These are phyloP conservation scores for Nicotiana paniculata DNA, from an alignment of 257 asterid genomes.

Conservation along the genomic window DNA sequence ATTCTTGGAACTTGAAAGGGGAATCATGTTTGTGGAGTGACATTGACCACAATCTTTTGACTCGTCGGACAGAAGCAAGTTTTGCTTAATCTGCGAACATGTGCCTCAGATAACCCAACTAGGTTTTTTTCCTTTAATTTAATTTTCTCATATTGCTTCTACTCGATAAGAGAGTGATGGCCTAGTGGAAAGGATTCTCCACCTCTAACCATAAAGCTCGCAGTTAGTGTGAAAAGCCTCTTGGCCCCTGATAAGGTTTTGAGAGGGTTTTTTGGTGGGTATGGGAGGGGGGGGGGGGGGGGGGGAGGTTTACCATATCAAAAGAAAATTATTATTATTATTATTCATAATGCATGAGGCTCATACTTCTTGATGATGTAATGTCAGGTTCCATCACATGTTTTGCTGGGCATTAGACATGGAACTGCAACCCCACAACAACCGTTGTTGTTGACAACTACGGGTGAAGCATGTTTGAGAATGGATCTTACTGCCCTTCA, in stretches of 20 bases:
- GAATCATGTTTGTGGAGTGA: background rate
- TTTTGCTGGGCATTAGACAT: conserved; percentile 38
- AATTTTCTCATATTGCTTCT: background rate
- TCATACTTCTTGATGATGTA: background rate
- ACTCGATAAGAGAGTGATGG: background rate
- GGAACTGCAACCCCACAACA: conserved; percentile 27
- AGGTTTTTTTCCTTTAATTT: background rate
- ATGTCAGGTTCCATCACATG: conserved; percentile 60
- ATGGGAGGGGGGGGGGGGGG: background rate
- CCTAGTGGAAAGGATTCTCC: background rate
- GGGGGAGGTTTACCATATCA: background rate
- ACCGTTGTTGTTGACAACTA: conserved; percentile 34
- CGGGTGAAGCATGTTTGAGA: conserved; percentile 85
- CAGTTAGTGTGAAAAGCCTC: background rate
- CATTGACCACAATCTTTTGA: background rate
- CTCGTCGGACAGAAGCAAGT: background rate
- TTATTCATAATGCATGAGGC: background rate
- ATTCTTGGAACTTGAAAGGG: background rate
- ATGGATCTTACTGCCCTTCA: conserved; percentile 87
- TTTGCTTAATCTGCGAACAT: background rate
- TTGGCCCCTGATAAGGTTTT: background rate
- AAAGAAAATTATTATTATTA: background rate
- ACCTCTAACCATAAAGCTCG: background rate
- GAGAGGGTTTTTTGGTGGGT: background rate
- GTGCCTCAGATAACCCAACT: background rate